A percentile compares a stretch with the other conserved stretches of the same genome.
Evolutionary conservation across 495 filamentous ascomycete species (phyloP).

Genomic region (Parmelia sp.): DNA sequence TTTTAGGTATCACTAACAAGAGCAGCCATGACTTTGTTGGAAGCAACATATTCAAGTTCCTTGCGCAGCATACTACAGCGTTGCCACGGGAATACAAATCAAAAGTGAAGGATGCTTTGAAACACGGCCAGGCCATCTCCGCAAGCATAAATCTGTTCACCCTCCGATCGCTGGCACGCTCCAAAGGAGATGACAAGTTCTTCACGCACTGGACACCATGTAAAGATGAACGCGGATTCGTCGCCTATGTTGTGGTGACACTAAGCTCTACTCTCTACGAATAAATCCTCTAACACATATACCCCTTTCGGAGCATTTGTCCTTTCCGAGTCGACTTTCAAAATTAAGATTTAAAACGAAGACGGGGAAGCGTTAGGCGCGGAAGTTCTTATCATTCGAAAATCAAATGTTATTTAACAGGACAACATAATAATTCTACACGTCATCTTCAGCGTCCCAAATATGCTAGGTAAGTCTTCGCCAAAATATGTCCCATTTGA

Average conservation of each 20-base stretch:
- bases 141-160: constrained; percentile 35
- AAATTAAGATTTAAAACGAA: neutral
- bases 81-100: constrained; percentile 35
- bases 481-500: too few relatives aligned
- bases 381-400: neutral
- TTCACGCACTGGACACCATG: constrained; percentile 51
- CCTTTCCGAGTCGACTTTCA: neutral
- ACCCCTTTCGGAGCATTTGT: constrained; percentile 5
- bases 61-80: constrained; percentile 35
- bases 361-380: neutral
- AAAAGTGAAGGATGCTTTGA: constrained; percentile 36
- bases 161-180: constrained; percentile 23
- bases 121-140: constrained; percentile 36
- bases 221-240: constrained; percentile 43
- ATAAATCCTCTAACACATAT: constrained; percentile 12
- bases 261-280: constrained; percentile 28
- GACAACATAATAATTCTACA: neutral
- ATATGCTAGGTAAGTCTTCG: too few relatives aligned
- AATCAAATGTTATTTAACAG: neutral
- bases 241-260: constrained; percentile 43
- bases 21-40: constrained; percentile 35
- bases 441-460: neutral
- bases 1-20: constrained; percentile 38
- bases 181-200: constrained; percentile 35
- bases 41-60: constrained; percentile 46